A percentile compares a stretch with the other conserved stretches of the same genome.
These are phyloP conservation scores for Tarenaya hassleriana DNA, from an alignment of 345 rosid species.

Conservation along the genomic window DNA sequence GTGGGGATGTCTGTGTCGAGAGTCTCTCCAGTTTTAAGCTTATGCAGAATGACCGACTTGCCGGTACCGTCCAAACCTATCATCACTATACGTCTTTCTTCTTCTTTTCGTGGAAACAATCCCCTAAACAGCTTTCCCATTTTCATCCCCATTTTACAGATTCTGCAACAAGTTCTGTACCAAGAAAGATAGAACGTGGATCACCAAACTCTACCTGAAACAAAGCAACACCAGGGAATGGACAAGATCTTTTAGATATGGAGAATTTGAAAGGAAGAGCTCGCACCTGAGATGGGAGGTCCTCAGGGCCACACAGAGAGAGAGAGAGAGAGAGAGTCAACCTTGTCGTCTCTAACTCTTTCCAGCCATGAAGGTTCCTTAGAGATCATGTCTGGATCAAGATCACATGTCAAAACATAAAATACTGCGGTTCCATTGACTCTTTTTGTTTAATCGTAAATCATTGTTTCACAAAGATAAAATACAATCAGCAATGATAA, in stretches of 20 bases:
- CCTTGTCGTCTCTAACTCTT: background rate
- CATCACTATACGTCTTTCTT: conserved; percentile 14
- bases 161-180: background rate
- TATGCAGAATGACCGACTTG: conserved; percentile 23
- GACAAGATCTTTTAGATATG: no score
- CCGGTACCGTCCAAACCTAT: conserved; percentile 22
- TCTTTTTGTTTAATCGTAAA: no score
- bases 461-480: no score
- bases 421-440: no score
- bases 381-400: no score
- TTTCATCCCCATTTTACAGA: conserved; percentile 17
- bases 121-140: conserved; percentile 15
- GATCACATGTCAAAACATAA: no score
- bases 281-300: no score
- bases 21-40: conserved; percentile 24
- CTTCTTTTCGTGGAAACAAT: conserved; percentile 17
- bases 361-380: no score
- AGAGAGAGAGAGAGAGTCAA: background rate
- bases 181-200: background rate
- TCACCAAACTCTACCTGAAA: background rate
- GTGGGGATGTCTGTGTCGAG: conserved; percentile 9
- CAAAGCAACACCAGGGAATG: background rate
- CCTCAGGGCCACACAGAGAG: no score
- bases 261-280: background rate
- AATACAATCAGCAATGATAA: no score